phyloP scores from a whole-genome alignment of 2,329 filamentous ascomycete genomes.

The Ceratocystis papillata region DNA sequence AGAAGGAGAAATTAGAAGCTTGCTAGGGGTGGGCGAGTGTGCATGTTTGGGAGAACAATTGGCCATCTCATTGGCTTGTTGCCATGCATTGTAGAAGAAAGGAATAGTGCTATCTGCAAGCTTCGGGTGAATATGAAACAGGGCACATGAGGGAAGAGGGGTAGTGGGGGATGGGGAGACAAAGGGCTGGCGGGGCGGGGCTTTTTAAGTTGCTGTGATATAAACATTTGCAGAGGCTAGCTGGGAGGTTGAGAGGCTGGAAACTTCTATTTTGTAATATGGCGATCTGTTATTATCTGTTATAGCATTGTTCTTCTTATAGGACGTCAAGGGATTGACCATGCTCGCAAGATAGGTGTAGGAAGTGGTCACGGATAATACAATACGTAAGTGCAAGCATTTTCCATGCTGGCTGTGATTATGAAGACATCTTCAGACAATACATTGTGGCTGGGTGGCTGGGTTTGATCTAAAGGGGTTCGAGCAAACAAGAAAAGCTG shows the following conservation, averaged over 20 bases:
- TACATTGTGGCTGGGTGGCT: background rate
- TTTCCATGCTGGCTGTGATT: background rate
- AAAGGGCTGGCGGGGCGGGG: background rate
- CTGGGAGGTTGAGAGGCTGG: background rate
- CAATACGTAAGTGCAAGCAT: background rate
- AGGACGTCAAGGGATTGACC: background rate
- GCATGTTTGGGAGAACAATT: background rate
- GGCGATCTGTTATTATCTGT: background rate
- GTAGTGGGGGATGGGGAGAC: background rate
- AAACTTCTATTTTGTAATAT: background rate
- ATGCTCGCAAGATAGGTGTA: background rate
- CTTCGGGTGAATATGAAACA: background rate
- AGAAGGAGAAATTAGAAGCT: constrained; percentile 7
- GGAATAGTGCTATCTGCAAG: background rate
- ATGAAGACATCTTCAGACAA: background rate
- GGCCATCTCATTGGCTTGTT: background rate
- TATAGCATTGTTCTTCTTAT: background rate
- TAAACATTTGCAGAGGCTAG: background rate
- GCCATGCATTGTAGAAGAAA: background rate
- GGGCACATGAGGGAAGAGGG: background rate
- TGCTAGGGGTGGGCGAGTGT: background rate
- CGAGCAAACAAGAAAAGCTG: background rate
- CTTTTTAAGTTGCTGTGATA: background rate
- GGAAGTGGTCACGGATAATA: no score
- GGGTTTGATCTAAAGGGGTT: background rate